Evolutionary conservation across 2,329 filamentous ascomycete genomes (phyloP).

Genomic region (Neopestalotiopsis sp.): DNA sequence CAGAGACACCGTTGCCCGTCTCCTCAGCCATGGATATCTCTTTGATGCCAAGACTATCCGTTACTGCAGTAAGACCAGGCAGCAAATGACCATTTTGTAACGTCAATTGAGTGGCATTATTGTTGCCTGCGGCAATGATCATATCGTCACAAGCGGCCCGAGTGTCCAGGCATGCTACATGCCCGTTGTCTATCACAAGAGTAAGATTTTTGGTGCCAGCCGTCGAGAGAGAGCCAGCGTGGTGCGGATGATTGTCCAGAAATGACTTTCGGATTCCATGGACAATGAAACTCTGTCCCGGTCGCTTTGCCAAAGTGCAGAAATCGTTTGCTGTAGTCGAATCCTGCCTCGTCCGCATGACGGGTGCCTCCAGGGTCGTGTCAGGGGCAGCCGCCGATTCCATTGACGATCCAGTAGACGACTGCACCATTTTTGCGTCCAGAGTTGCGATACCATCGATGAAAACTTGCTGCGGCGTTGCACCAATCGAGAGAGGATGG

Average conservation of each 20-base stretch:
- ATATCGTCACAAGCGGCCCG: slow-evolving; percentile 35
- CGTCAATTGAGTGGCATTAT: slow-evolving; percentile 33
- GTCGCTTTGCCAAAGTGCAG: slow-evolving; percentile 28
- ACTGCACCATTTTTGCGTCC: slow-evolving; percentile 11
- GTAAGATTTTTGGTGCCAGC: slow-evolving; percentile 32
- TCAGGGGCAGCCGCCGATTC: neutral
- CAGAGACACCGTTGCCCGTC: slow-evolving; percentile 52
- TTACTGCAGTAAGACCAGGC: slow-evolving; percentile 55
- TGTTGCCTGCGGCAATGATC: slow-evolving; percentile 26
- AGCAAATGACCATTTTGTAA: slow-evolving; percentile 52
- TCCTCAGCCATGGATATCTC: slow-evolving; percentile 51
- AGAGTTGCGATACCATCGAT: slow-evolving; percentile 45
- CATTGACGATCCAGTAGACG: slow-evolving; percentile 16
- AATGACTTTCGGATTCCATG: slow-evolving; percentile 43
- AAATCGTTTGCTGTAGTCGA: slow-evolving; percentile 29
- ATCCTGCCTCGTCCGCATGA: slow-evolving; percentile 30
- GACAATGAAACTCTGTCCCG: slow-evolving; percentile 37
- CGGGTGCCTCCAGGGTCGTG: slow-evolving; percentile 21
- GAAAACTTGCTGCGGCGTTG: slow-evolving; percentile 51
- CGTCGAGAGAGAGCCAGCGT: slow-evolving; percentile 9
- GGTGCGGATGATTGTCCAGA: slow-evolving; percentile 29
- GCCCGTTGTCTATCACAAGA: slow-evolving; percentile 46
- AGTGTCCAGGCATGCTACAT: slow-evolving; percentile 43
- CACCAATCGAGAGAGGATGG: slow-evolving; percentile 50
- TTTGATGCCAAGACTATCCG: slow-evolving; percentile 50